Conservation (phyloP, 768 basidiomycete species). For the Suillus occidentalis region DNA sequence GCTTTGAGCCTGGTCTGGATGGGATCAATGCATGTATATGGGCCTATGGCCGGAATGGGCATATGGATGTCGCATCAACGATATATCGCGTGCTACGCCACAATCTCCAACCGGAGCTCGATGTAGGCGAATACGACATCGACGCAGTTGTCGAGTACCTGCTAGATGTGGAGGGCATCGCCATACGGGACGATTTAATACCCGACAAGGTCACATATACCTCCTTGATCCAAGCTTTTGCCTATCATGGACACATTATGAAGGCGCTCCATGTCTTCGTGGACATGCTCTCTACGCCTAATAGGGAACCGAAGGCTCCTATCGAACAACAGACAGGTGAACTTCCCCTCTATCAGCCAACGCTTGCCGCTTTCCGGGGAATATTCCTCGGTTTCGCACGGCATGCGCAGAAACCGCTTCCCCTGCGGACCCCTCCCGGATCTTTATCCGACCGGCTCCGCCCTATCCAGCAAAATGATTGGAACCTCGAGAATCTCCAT, state of each 20-base stretch:
- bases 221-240: constrained; percentile 63
- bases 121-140: constrained; percentile 36
- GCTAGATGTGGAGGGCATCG: constrained; percentile 43
- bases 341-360: constrained; percentile 40
- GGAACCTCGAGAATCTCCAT: constrained; percentile 59
- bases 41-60: constrained; percentile 58
- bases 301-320: constrained; percentile 37
- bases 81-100: constrained; percentile 68
- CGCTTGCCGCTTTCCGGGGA: constrained; percentile 59
- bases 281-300: constrained; percentile 61
- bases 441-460: constrained; percentile 8
- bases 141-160: constrained; percentile 40
- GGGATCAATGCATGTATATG: constrained; percentile 71
- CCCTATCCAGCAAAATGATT: constrained; percentile 28
- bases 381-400: constrained; percentile 75
- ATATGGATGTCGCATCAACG: constrained; percentile 52
- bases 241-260: constrained; percentile 68
- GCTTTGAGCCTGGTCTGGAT: constrained; percentile 55
- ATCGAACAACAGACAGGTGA: constrained; percentile 27
- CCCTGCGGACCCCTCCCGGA: constrained; percentile 16
- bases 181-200: constrained; percentile 39
- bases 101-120: constrained; percentile 41
- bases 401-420: constrained; percentile 42
- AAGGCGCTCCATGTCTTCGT: constrained; percentile 56
- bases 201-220: constrained; percentile 73